Percentiles rank a stretch among this genome's conserved stretches.
Conservation (phyloP, 2,329 filamentous ascomycete species). For the Monilinia aucupariae region DNA sequence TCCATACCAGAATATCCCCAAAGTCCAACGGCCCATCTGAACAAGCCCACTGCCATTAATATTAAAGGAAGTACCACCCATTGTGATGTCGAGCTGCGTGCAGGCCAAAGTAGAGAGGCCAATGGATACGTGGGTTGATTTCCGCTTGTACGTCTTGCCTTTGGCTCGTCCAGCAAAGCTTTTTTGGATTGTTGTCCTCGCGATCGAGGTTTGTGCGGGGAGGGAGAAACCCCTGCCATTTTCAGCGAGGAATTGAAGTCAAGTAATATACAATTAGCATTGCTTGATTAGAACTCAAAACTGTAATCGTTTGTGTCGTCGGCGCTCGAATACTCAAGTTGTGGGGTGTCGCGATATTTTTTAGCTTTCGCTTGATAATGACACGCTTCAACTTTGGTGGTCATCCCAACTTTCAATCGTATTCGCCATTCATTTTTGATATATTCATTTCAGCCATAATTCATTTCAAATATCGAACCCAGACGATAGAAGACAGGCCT, state of each 20-base stretch:
- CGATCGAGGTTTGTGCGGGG: conserved; percentile 13
- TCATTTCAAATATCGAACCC: neutral
- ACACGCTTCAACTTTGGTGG: neutral
- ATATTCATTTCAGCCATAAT: neutral
- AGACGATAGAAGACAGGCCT: no score
- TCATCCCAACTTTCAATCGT: neutral
- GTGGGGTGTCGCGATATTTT: conserved; percentile 9
- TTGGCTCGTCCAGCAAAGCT: neutral
- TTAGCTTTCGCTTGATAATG: conserved; percentile 9
- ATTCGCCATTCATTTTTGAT: neutral
- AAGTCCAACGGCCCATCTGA: conserved; percentile 84
- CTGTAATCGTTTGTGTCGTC: neutral
- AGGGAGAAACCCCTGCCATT: conserved; percentile 13
- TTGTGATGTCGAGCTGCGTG: conserved; percentile 76
- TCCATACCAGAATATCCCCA: conserved; percentile 89
- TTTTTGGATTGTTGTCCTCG: conserved; percentile 11
- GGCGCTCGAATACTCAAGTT: neutral
- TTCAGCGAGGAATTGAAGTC: conserved; percentile 5
- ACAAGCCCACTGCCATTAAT: conserved; percentile 84
- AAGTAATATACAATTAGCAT: conserved; percentile 5
- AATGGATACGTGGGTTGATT: conserved; percentile 62
- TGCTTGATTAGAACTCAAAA: neutral
- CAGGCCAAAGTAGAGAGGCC: conserved; percentile 90
- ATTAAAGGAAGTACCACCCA: conserved; percentile 87
- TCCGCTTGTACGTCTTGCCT: conserved; percentile 13